Conservation (phyloP, 352 stramenopile genomes). For the Pythium guiyangense region DNA sequence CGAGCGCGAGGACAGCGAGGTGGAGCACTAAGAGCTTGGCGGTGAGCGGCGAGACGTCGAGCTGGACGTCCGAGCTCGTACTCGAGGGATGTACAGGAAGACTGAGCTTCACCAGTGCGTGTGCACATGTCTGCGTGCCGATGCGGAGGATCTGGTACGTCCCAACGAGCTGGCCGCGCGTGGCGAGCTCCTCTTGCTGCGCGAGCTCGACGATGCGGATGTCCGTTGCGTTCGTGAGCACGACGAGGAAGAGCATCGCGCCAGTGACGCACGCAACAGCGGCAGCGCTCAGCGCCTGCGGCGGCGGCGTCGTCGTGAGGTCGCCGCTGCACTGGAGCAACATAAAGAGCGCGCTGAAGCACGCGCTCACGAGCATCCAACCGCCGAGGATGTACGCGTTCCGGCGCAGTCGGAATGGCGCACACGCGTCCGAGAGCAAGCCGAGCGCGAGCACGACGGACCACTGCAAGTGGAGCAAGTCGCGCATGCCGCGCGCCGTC, state of each 20-base stretch:
- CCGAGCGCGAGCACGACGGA: constrained; percentile 26
- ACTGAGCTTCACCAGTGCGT: background rate
- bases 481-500: constrained; percentile 8
- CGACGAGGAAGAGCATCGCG: constrained; percentile 25
- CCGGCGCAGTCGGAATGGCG: constrained; percentile 12
- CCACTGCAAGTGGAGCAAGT: constrained; percentile 28
- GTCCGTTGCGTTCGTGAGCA: constrained; percentile 27
- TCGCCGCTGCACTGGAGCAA: constrained; percentile 14
- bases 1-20: constrained; percentile 19
- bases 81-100: background rate
- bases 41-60: constrained; percentile 17
- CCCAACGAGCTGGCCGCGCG: constrained; percentile 23
- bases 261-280: constrained; percentile 13
- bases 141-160: constrained; percentile 33
- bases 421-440: constrained; percentile 23
- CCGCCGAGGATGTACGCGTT: constrained; percentile 22
- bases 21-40: constrained; percentile 22
- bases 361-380: constrained; percentile 19
- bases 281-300: background rate
- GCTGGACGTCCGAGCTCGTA: constrained; percentile 3
- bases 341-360: constrained; percentile 27
- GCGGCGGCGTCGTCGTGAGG: constrained; percentile 3
- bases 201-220: constrained; percentile 42
- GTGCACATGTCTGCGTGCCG: constrained; percentile 15
- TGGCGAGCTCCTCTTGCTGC: constrained; percentile 31